Evolutionary conservation across 805 yeast genomes (phyloP), one percentile per base, ranked within the genome.

Genomic region (Saitoella complicata): DNA sequence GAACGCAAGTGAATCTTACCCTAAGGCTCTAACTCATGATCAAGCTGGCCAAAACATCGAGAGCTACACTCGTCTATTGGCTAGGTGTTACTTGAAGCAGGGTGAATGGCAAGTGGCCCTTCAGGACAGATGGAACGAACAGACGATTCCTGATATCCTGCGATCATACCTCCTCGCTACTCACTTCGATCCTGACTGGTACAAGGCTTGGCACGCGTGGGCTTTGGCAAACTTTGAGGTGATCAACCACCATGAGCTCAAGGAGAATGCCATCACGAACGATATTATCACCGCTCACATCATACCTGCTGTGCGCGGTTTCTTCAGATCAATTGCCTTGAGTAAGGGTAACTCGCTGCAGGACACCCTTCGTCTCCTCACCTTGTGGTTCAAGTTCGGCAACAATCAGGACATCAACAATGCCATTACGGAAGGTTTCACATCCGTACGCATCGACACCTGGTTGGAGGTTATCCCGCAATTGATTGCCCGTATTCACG

Each of bases 151-250:
- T 39, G 80, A 87, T 1, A 85, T 91, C 51, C 65, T 91, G 47
- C 95, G 96, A 8, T 86, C 96, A 0, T 91, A 84, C 58, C 65
- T 91, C 45, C 68, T 91, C 51, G 97, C 98, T 0, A 88, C 98
- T 0, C 95, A 87, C 58, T 88, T 91, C 61, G 96, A 91, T 58
- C 70, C 74, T 34, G 72, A 74, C 29, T 91, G 98, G 95, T 91
- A 91, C 57, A 91, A 93, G 58, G 98, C 97, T 11, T 93, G 98
- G 98, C 99, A 91, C 59, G 88, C 86, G 57, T 91, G 99, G 99
- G 98, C 98, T 0, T 68, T 93, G 57, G 96, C 97, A 0, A 91
- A 93, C 61, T 91, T 87, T 58, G 96, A 91, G 58, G 97, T 88
- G 1, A 80, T 88, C 13, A 80, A 95, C 0, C 68, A 80, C 31